Evolutionary conservation across 2,329 filamentous ascomycete genomes (phyloP), one percentile per base, ranked within the genome.

Genomic region (Penicillium sp.): DNA sequence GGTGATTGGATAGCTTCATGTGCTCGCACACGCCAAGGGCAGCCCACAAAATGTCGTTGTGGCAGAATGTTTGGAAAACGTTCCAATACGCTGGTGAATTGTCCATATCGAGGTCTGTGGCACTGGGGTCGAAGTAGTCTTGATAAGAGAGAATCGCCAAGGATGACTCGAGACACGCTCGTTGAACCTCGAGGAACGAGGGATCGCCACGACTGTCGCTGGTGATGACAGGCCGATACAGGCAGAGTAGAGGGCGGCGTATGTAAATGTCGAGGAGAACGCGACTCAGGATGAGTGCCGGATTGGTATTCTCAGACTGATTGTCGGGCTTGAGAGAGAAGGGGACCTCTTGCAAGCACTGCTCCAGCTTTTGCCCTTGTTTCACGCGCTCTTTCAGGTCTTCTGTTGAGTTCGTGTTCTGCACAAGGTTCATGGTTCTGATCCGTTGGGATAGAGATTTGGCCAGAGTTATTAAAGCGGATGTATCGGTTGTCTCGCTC

Each of bases 51-150:
- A 63, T 43, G 25, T 65, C 62, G 5, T 47, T 53, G 10, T 59
- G 58, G 39, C 56, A 64, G 20, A 57, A 43, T 1, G 39, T 35
- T 18, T 58, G 53, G 45, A 63, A 65, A 8, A 59, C 48, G 21
- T 60, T 52, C 50, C 51, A 59, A 20, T 49, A 57, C 9, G 38
- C 40, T 18, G 45, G 47, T 2, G 53, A 48, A 4, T 53, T 45
- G 11, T 47, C 46, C 1, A 56, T 34, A 23, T 62, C 51, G 9
- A 58, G 39, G n/a, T 58, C 58, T 1, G 53, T 50, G 20, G 56
- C 52, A 6, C 43, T 50, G 1, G 60, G 60, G 37, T 64, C 60
- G 21, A 65, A 64, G 10, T 56, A 43, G 18, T 64, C 58, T 37
- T 63, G 61, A 14, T 56, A 61, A 15, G 54, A 57, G 2, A 56